phyloP scores from a whole-genome alignment of 1,139 yeast species.

The Taphrina flavorubra region DNA sequence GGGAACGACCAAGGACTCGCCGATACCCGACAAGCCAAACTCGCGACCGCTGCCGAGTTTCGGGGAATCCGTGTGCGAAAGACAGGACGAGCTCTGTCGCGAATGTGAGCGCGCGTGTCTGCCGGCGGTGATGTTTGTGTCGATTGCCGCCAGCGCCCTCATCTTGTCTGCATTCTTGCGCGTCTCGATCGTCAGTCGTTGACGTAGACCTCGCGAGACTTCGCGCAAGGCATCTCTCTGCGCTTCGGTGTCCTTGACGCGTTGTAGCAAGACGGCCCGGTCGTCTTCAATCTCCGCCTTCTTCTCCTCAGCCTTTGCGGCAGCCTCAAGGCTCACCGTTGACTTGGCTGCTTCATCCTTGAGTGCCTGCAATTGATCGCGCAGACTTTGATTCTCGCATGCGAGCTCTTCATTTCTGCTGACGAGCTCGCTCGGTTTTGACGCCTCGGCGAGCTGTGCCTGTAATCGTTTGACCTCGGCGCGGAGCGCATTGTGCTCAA shows the following conservation, averaged over 20 bases:
- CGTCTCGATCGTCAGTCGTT: conserved; percentile 43
- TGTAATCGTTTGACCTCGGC: conserved; percentile 6
- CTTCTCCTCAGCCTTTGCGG: conserved; percentile 1
- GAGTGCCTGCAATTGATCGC: conserved; percentile 2
- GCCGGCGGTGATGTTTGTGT: conserved; percentile 1
- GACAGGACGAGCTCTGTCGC: conserved; percentile 17
- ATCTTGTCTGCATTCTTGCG: conserved; percentile 38
- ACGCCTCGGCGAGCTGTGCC: background rate
- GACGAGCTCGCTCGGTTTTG: background rate
- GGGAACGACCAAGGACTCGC: conserved; percentile 10
- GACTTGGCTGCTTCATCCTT: background rate
- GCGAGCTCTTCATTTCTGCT: conserved; percentile 7
- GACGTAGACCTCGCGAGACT: conserved; percentile 44
- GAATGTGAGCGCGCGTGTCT: conserved; percentile 17
- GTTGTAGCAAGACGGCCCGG: conserved; percentile 17
- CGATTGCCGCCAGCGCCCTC: conserved; percentile 28
- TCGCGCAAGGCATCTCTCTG: conserved; percentile 45
- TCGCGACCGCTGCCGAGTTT: background rate
- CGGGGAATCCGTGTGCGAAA: background rate
- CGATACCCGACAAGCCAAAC: background rate
- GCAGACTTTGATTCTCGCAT: background rate
- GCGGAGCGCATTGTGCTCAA: conserved; percentile 28
- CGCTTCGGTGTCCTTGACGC: conserved; percentile 43
- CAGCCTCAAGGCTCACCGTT: background rate
- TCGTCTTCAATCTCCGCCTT: conserved; percentile 18